Conservation (phyloP, 768 basidiomycete species). For the Suillus decipiens region DNA sequence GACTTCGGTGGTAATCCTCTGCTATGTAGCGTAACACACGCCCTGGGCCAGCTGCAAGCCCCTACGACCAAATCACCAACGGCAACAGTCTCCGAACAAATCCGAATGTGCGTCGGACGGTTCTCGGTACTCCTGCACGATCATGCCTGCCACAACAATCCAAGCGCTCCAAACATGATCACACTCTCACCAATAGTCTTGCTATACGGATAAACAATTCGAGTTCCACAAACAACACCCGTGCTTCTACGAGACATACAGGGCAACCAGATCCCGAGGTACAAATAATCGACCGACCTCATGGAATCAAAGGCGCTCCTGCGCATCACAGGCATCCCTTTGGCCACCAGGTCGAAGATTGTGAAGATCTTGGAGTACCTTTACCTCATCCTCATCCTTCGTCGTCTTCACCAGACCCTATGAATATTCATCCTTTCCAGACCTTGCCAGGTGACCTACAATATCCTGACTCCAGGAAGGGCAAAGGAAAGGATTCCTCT, state of each 20-base stretch:
- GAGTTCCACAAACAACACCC: slow-evolving; percentile 5
- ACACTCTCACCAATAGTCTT: not conserved
- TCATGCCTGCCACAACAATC: not conserved
- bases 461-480: slow-evolving; percentile 17
- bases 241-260: slow-evolving; percentile 8
- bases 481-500: slow-evolving; percentile 18
- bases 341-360: slow-evolving; percentile 22
- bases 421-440: slow-evolving; percentile 23
- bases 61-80: not conserved
- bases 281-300: slow-evolving; percentile 18
- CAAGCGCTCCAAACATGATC: slow-evolving; percentile 29
- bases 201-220: not conserved
- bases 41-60: not conserved
- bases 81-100: slow-evolving; percentile 15
- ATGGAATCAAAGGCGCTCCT: not conserved
- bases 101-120: slow-evolving; percentile 22
- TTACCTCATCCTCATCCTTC: slow-evolving; percentile 16
- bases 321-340: slow-evolving; percentile 10
- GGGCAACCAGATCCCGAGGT: slow-evolving; percentile 23
- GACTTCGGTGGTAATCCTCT: not conserved
- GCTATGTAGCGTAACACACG: slow-evolving; percentile 1
- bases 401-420: slow-evolving; percentile 29
- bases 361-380: slow-evolving; percentile 25
- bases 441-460: slow-evolving; percentile 19
- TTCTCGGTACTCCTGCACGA: slow-evolving; percentile 18